Base-by-base conservation (phyloP, 225 moss, liverwort and hornwort genomes). In the Pseudoscleropodium purum region DNA sequence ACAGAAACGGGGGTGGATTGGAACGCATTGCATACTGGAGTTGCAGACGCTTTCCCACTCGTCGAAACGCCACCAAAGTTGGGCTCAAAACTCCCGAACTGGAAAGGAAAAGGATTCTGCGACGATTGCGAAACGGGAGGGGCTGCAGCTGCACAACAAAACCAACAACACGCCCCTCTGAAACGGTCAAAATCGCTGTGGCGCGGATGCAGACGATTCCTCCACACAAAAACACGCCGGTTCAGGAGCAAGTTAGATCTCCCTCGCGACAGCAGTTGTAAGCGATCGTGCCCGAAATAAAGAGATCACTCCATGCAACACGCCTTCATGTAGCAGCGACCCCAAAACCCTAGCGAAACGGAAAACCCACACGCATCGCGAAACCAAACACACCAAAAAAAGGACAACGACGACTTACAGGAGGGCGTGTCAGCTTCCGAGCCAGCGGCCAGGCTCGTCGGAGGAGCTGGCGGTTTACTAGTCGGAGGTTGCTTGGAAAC, bases 31-130 rank as follows among this genome's bases (percentile, higher is more conserved):
- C 93, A 66, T 90, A 93, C 93, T 36, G 92, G 86, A 87, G 91
- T 87, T 51, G 87, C 49, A 47, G 87, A 88, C 31, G 93, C 80
- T 83, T 92, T 93, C 37, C 92, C 90, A 86, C 89, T 91, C 62
- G 87, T 84, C 49, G 90, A 89, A 84, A 81, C 84, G 83, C 91
- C 92, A 87, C 93, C 95, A 70, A 94, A 95, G 68, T 94, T 94
- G 15, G 99, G 99, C 92, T 94, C 95, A 54, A 99, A 88, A 89
- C 96, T 97, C 91, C 97, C 99, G 90, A 99, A 99, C 90, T 97
- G 99, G 80, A 99, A 96, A 60, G 95, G n/a, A 74, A 97, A 94
- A 8, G 95, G 54, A 87, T 88, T 91, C 79, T 96, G 96, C 72
- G 91, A 82, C 76, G 96, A 79, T 67, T 96, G 94, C 84, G 93